Evolutionary conservation across 768 basidiomycete genomes (phyloP).

Genomic region (Termitomyces sp.): DNA sequence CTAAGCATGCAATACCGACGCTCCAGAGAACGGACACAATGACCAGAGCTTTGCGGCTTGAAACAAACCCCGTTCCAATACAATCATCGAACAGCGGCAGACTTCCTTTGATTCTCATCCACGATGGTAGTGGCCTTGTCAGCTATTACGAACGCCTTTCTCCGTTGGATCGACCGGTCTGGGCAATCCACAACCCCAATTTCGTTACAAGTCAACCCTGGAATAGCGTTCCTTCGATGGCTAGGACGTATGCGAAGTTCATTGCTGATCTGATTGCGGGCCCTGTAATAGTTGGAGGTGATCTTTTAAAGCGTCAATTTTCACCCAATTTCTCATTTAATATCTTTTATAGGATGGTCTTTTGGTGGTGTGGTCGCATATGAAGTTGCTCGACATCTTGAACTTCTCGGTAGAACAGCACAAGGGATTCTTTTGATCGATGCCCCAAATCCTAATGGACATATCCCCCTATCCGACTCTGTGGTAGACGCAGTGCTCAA

Average conservation of each 20-base stretch:
- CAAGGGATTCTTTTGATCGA: slow-evolving; percentile 64
- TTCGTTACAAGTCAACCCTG: slow-evolving; percentile 40
- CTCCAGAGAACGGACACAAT: background rate
- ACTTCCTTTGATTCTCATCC: slow-evolving; percentile 56
- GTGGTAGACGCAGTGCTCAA: slow-evolving; percentile 44
- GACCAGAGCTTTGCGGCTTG: slow-evolving; percentile 16
- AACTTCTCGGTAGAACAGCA: slow-evolving; percentile 35
- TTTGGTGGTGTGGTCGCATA: slow-evolving; percentile 73
- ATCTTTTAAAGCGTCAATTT: slow-evolving; percentile 4
- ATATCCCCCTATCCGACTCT: slow-evolving; percentile 43
- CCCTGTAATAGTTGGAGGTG: slow-evolving; percentile 55
- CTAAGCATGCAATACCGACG: background rate
- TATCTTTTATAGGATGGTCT: slow-evolving; percentile 55
- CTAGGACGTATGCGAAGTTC: slow-evolving; percentile 38
- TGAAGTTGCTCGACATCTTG: slow-evolving; percentile 51
- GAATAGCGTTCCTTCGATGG: slow-evolving; percentile 48
- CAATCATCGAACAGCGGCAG: slow-evolving; percentile 23
- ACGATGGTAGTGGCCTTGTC: slow-evolving; percentile 67
- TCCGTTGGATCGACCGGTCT: slow-evolving; percentile 45
- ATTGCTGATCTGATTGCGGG: slow-evolving; percentile 29
- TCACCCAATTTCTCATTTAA: background rate
- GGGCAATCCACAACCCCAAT: slow-evolving; percentile 55
- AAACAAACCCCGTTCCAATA: slow-evolving; percentile 26
- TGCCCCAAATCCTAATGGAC: slow-evolving; percentile 51
- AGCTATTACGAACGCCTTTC: slow-evolving; percentile 43